Percentiles rank a stretch among this genome's conserved stretches.
Conservation (phyloP, 2,329 filamentous ascomycete species). For the Xylaria arbuscula region DNA sequence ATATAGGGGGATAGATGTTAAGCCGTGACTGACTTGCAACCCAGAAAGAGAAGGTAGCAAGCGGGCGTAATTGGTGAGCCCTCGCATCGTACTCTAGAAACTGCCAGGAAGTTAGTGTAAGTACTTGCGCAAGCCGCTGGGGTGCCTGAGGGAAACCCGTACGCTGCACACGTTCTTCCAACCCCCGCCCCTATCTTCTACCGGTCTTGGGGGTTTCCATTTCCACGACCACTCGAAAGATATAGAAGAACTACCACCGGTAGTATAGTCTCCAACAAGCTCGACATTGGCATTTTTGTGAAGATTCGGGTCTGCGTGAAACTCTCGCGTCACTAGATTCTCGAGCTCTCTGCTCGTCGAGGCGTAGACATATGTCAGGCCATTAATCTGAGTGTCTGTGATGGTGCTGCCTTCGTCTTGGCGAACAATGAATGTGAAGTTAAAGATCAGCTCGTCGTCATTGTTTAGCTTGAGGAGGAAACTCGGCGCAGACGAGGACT, state of each 20-base stretch:
- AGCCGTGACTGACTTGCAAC: conserved; percentile 74
- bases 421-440: conserved; percentile 87
- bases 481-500: conserved; percentile 69
- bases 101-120: conserved; percentile 57
- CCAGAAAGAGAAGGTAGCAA: conserved; percentile 96
- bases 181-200: conserved; percentile 86
- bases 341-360: conserved; percentile 89
- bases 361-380: conserved; percentile 91
- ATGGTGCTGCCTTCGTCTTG: conserved; percentile 64
- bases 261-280: conserved; percentile 90
- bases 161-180: conserved; percentile 97
- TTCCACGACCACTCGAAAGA: conserved; percentile 97
- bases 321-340: conserved; percentile 92
- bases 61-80: conserved; percentile 85
- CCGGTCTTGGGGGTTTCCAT: conserved; percentile 88
- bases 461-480: conserved; percentile 90
- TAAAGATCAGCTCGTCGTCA: conserved; percentile 92
- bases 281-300: conserved; percentile 98
- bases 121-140: conserved; percentile 11
- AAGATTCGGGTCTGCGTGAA: conserved; percentile 95
- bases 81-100: conserved; percentile 98
- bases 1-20: conserved; percentile 17
- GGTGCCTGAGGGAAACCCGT: conserved; percentile 46
- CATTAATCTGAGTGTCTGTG: conserved; percentile 82
- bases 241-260: conserved; percentile 82